Conservation (phyloP, 257 asterid genomes). For the Coffea eugenioides region DNA sequence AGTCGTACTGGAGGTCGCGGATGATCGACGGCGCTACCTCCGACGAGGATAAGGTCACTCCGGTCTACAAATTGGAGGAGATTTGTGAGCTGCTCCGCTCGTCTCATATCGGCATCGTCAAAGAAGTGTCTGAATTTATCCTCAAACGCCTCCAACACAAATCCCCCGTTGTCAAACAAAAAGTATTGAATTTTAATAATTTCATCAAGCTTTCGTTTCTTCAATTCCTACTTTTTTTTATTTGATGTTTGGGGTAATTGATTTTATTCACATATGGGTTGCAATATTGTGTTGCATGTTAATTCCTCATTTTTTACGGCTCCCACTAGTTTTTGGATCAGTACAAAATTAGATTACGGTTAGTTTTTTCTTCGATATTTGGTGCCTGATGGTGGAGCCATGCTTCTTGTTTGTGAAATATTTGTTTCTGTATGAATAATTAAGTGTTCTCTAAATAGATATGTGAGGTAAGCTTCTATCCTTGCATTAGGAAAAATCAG, state of each 20-base stretch:
- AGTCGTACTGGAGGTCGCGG: conserved; percentile 92
- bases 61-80: conserved; percentile 95
- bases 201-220: too few relatives aligned
- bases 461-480: neutral
- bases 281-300: conserved; percentile 10
- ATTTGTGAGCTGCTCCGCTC: conserved; percentile 82
- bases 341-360: neutral
- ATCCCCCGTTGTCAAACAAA: conserved; percentile 86
- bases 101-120: conserved; percentile 74
- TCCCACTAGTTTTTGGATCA: neutral
- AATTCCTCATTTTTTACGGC: neutral
- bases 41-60: conserved; percentile 94
- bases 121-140: conserved; percentile 83
- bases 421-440: too few relatives aligned
- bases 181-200: conserved; percentile 33
- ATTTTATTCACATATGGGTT: neutral
- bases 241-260: neutral
- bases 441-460: too few relatives aligned
- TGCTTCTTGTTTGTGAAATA: neutral
- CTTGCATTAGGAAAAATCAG: neutral
- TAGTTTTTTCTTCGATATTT: neutral
- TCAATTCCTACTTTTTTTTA: neutral
- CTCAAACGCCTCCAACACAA: conserved; percentile 94
- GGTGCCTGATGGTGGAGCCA: neutral
- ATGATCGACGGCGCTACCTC: conserved; percentile 85